Evolutionary conservation across 139 green algal species (phyloP), one percentile per base, ranked within the genome.

Genomic region (Penium margaritaceum): DNA sequence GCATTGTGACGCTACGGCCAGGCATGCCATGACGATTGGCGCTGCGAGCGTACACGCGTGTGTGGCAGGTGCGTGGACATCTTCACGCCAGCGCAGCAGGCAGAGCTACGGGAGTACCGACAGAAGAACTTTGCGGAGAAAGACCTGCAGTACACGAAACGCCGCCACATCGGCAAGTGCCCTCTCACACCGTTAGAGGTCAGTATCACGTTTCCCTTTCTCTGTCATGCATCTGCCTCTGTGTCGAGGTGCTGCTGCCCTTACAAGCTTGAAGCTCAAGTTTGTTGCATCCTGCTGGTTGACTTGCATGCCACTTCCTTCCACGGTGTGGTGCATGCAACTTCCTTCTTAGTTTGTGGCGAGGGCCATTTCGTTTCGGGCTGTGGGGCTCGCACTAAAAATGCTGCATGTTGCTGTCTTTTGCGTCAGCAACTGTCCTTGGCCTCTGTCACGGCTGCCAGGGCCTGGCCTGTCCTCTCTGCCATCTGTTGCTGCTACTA

Each of bases 111-210:
- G n/a, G 38, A 36, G 1, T 75, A 75, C 38, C 30, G 68, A 19
- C 24, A 67, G 32, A 19, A 9, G 5, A 65, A 75, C 46, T 75
- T 75, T 43, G 68, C 68, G 21, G 51, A 75, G 12, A 75, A 75
- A 38, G 14, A 46, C 1, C 47, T 75, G 44, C 47, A 67, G 30
- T 39, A 47, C 14, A 14, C 30, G 1, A 34, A 68, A 30, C 37
- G 68, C 14, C 32, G 68, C 19, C 47, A 27, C 9, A 65, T 75
- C 1, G 70, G 70, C 19, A 77, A 77, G 39, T 77, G 70, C 14
- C 70, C 70, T 2, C 70, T 77, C 36, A 77, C 70, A 57, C 70
- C 70, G 5, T 19, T 62, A 29, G 70, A 77, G 70, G 68, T 66
- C 27, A 66, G 14, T 33, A 9, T 1, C 38, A 1, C 7, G 1